phyloP scores from a whole-genome alignment of 2,329 filamentous ascomycete species.

The Fusarium odoratissimum region DNA sequence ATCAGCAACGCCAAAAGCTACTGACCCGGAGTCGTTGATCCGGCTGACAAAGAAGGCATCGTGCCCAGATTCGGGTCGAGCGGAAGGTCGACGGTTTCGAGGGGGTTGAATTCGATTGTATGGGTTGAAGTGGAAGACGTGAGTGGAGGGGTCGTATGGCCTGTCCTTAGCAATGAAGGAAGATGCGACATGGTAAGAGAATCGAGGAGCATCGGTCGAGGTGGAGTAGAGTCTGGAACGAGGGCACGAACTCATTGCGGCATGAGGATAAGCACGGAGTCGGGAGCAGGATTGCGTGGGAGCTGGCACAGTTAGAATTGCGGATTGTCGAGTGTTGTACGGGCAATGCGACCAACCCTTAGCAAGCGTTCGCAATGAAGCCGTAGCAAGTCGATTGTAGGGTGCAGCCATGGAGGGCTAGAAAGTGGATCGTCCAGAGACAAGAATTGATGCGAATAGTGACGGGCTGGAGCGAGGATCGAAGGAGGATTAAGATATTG shows the following conservation, averaged over 20 bases:
- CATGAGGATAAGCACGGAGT: slow-evolving; percentile 13
- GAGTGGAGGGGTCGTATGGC: slow-evolving; percentile 73
- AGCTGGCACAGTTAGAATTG: slow-evolving; percentile 35
- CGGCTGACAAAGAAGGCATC: slow-evolving; percentile 95
- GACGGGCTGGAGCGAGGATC: not conserved
- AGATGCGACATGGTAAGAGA: slow-evolving; percentile 78
- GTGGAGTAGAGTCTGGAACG: slow-evolving; percentile 42
- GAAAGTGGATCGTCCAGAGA: slow-evolving; percentile 21
- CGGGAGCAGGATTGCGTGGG: slow-evolving; percentile 20
- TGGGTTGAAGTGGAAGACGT: slow-evolving; percentile 79
- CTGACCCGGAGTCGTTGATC: slow-evolving; percentile 75
- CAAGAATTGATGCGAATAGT: slow-evolving; percentile 17
- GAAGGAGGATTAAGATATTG: not conserved
- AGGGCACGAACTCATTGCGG: slow-evolving; percentile 32
- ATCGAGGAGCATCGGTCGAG: slow-evolving; percentile 49
- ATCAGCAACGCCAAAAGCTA: slow-evolving; percentile 91
- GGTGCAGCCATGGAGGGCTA: slow-evolving; percentile 43
- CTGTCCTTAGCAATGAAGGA: slow-evolving; percentile 80
- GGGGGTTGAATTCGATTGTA: slow-evolving; percentile 68
- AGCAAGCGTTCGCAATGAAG: slow-evolving; percentile 38
- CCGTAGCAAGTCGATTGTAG: slow-evolving; percentile 37
- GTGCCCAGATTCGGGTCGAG: slow-evolving; percentile 83
- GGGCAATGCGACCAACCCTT: slow-evolving; percentile 33
- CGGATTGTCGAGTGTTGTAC: not conserved
- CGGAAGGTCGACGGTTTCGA: slow-evolving; percentile 48